Evolutionary conservation across 129 eudicot species (phyloP).

Genomic region (Tagetes patula): DNA sequence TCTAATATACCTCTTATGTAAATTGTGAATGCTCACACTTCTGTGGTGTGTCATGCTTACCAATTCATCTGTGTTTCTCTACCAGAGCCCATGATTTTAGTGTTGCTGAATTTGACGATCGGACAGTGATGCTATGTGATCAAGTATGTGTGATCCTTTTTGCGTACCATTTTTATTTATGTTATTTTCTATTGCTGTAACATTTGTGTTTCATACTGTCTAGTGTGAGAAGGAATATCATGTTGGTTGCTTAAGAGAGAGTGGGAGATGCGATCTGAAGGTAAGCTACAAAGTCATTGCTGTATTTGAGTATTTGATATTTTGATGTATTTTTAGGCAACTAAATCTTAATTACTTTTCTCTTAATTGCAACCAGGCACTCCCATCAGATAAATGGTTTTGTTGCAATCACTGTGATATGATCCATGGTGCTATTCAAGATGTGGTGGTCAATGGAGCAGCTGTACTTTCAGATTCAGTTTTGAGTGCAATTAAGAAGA

Average conservation of each 20-base stretch:
- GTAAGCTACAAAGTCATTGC: slow-evolving; percentile 38
- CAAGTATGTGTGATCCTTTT: slow-evolving; percentile 52
- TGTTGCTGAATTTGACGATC: slow-evolving; percentile 78
- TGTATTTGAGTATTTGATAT: slow-evolving; percentile 12
- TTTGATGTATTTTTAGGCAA: not conserved
- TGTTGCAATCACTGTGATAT: slow-evolving; percentile 73
- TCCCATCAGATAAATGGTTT: slow-evolving; percentile 91
- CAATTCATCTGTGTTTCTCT: slow-evolving; percentile 4
- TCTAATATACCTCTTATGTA: not conserved
- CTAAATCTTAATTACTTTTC: not conserved
- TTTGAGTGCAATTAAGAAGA: slow-evolving; percentile 40
- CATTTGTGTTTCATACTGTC: slow-evolving; percentile 20
- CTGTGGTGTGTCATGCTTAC: slow-evolving; percentile 9
- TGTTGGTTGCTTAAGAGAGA: slow-evolving; percentile 86
- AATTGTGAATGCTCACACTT: slow-evolving; percentile 12
- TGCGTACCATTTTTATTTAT: not conserved
- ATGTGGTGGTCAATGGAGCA: slow-evolving; percentile 52
- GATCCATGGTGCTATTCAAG: slow-evolving; percentile 66
- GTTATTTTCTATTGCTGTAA: not conserved
- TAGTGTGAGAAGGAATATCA: slow-evolving; percentile 99
- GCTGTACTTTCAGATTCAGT: slow-evolving; percentile 53
- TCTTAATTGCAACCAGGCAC: slow-evolving; percentile 52
- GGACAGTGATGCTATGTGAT: slow-evolving; percentile 88
- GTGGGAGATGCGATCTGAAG: slow-evolving; percentile 77
- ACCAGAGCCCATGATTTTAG: slow-evolving; percentile 83